Evolutionary conservation across 140 eudicot species (phyloP), one percentile per base, ranked within the genome.

Genomic region (Anethum foeniculum): DNA sequence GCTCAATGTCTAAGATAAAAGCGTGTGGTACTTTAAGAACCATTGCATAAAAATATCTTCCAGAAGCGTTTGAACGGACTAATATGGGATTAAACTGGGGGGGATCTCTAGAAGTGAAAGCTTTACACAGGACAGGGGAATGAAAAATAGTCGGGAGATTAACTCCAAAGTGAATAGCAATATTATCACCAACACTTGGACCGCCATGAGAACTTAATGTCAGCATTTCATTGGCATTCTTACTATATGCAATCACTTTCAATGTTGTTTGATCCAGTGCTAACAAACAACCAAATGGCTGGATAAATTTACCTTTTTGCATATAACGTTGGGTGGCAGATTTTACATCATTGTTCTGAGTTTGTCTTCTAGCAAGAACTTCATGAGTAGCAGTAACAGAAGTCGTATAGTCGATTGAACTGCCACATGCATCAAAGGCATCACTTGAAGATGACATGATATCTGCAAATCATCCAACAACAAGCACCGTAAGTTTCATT

Each of bases 211-310:
- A 64, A 27, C 15, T 13, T 14, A 64, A 25, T 27, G 71, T 25
- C 18, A 64, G 71, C 71, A 64, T 64, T 64, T 64, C 71, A 64
- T 5, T 15, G 19, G 64, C 64, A 56, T 56, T 56, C 64, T 56
- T 28, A 56, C 64, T 56, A 28, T 5, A 56, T 21, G 64, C 64
- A 56, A 56, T 6, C 64, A 56, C 64, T 56, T 56, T 56, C 28
- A 56, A 56, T 21, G 27, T 19, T 56, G 5, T 56, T 19, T 19
- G 27, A 56, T 56, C 64, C 64, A 56, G 64, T 9, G 64, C 64
- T 64, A 64, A 64, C 71, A 64, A 25, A 27, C 71, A 64, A 28
- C 71, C 71, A 64, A 8, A 64, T 64, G 71, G 71, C 71, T 64
- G 71, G 36, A 64, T 64, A 0, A 64, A n/a, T 64, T 64, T 25